A percentile compares a stretch with the other conserved stretches of the same genome.
phyloP scores from a whole-genome alignment of 2,329 filamentous ascomycete genomes.

The Zasmidium citrigriseum region DNA sequence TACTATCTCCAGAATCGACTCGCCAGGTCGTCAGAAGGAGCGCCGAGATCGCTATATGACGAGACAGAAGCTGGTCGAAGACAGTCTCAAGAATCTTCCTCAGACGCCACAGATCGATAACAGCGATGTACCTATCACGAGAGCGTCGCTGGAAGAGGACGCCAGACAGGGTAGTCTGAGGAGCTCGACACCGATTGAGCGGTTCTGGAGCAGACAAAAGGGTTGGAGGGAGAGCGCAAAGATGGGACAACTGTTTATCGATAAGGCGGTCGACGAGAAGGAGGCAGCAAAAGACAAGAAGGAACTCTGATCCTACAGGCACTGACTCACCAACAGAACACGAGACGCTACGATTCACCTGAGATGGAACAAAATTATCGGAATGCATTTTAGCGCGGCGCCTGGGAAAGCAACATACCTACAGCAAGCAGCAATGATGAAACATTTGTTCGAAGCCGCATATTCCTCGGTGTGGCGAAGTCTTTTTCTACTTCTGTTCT shows the following conservation, averaged over 20 bases:
- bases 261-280: constrained; percentile 35
- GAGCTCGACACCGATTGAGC: constrained; percentile 45
- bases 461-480: too few relatives aligned
- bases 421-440: background rate
- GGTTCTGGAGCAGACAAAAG: constrained; percentile 56
- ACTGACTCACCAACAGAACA: background rate
- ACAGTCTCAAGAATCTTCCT: constrained; percentile 59
- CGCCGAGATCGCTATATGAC: constrained; percentile 77
- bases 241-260: constrained; percentile 54
- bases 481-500: too few relatives aligned
- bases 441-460: background rate
- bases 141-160: constrained; percentile 64
- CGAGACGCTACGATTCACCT: background rate
- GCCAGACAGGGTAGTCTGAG: constrained; percentile 43
- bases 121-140: constrained; percentile 61
- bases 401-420: background rate
- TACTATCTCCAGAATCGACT: constrained; percentile 78
- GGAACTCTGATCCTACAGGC: constrained; percentile 28
- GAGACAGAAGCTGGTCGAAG: constrained; percentile 76
- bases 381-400: background rate
- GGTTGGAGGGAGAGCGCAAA: constrained; percentile 53
- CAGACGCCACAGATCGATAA: constrained; percentile 51
- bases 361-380: background rate
- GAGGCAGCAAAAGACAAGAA: constrained; percentile 32
- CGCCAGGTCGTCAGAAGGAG: constrained; percentile 82